Evolutionary conservation across 1,284 basidiomycete genomes (phyloP).

Genomic region (Vanrija sp.): DNA sequence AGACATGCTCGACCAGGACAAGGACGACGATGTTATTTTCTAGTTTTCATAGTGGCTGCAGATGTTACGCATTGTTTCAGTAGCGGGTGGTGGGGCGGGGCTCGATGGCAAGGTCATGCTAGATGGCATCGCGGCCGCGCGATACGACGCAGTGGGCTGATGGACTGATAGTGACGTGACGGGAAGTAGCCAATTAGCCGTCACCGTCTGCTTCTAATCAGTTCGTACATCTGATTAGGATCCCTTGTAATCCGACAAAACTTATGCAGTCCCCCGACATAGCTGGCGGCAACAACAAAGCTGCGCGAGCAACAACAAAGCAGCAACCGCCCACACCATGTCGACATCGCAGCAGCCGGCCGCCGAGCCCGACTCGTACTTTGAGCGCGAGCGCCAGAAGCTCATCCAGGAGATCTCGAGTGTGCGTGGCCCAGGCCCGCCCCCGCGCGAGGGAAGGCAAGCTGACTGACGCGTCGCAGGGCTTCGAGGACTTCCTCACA

Average conservation of each 20-base stretch:
- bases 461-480: conserved; percentile 53
- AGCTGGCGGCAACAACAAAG: not conserved
- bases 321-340: not conserved
- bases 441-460: not conserved
- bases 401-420: conserved; percentile 46
- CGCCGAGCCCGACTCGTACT: conserved; percentile 29
- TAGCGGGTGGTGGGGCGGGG: too few species aligned
- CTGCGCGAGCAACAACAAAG: not conserved
- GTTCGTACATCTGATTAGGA: too few species aligned
- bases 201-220: too few species aligned
- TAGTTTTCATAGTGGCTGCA: conserved; percentile 38
- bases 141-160: too few species aligned
- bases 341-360: not conserved
- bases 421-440: conserved; percentile 23
- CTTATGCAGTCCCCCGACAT: not conserved
- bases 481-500: conserved; percentile 81
- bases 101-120: too few species aligned
- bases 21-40: conserved; percentile 90
- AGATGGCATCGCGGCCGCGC: too few species aligned
- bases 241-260: too few species aligned
- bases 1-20: conserved; percentile 69
- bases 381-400: conserved; percentile 45
- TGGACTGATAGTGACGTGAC: too few species aligned
- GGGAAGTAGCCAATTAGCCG: too few species aligned
- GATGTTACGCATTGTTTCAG: not conserved